phyloP scores from a whole-genome alignment of 192 early-diverging fungal species.

The Coemansia pectinata region DNA sequence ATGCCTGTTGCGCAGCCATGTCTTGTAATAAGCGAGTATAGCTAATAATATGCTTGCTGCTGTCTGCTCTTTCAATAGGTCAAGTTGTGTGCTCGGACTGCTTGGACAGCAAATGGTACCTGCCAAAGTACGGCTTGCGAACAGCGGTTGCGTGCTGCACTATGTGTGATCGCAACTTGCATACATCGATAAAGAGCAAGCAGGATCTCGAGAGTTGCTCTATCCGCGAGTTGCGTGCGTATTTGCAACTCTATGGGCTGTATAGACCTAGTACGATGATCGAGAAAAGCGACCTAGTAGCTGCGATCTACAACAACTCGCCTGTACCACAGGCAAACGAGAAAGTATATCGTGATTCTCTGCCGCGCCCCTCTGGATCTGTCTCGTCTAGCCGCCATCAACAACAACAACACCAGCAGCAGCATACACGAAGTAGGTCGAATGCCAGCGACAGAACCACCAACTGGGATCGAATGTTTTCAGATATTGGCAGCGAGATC shows the following conservation, averaged over 20 bases:
- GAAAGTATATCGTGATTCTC: slow-evolving; percentile 26
- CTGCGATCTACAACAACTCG: slow-evolving; percentile 38
- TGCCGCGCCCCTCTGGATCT: slow-evolving; percentile 35
- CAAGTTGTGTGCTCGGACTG: slow-evolving; percentile 53
- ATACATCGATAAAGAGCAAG: slow-evolving; percentile 37
- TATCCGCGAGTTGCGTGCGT: slow-evolving; percentile 44
- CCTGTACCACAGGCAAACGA: slow-evolving; percentile 49
- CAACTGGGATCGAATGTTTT: slow-evolving; percentile 50
- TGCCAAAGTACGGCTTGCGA: slow-evolving; percentile 54
- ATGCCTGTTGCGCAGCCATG: not conserved
- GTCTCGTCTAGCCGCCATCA: slow-evolving; percentile 2
- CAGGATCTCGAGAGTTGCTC: slow-evolving; percentile 21
- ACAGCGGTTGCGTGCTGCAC: slow-evolving; percentile 29
- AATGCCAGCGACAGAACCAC: not conserved
- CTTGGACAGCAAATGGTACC: slow-evolving; percentile 39
- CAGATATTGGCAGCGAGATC: slow-evolving; percentile 42
- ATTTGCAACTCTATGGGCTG: slow-evolving; percentile 38
- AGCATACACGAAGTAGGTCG: not conserved
- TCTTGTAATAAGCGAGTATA: not conserved
- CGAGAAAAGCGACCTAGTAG: slow-evolving; percentile 48
- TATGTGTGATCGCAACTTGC: slow-evolving; percentile 45
- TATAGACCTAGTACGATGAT: slow-evolving; percentile 41
- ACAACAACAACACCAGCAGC: slow-evolving; percentile 10
- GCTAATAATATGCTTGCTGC: not conserved
- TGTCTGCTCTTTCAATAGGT: slow-evolving; percentile 12